Conservation (phyloP, 805 yeast species). For the Blastobotrys peoriensis region DNA sequence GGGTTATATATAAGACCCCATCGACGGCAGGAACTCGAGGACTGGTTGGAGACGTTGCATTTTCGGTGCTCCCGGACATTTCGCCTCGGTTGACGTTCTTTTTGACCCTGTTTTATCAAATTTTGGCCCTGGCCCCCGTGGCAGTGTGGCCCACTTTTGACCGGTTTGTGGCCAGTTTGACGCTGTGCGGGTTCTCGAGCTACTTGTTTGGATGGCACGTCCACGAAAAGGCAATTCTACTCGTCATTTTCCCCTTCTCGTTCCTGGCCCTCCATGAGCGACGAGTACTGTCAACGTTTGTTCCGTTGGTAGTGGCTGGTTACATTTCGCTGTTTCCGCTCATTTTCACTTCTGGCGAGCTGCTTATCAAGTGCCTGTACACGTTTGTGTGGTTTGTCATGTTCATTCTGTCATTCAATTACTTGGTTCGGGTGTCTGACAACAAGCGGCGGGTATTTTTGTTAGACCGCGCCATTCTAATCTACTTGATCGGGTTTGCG, state of each 20-base stretch:
- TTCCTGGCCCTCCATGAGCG: conserved; percentile 68
- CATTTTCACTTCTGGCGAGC: conserved; percentile 71
- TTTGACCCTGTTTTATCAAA: conserved; percentile 78
- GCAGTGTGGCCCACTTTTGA: conserved; percentile 58
- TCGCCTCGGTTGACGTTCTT: conserved; percentile 71
- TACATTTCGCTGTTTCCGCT: conserved; percentile 86
- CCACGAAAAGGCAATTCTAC: conserved; percentile 93
- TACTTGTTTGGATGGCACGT: conserved; percentile 98
- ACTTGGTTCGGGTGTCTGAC: conserved; percentile 30
- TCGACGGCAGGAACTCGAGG: conserved; percentile 65
- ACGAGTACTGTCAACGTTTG: conserved; percentile 64
- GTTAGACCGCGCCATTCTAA: conserved; percentile 61
- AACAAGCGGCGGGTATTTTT: conserved; percentile 40
- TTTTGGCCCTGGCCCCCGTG: conserved; percentile 67
- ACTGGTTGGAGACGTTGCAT: conserved; percentile 83
- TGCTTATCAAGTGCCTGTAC: conserved; percentile 67
- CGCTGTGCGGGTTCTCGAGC: conserved; percentile 86
- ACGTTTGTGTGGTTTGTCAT: conserved; percentile 83
- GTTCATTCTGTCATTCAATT: conserved; percentile 64
- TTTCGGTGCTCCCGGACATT: conserved; percentile 73
- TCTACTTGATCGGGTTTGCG: conserved; percentile 61
- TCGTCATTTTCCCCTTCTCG: conserved; percentile 82
- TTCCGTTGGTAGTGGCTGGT: conserved; percentile 70
- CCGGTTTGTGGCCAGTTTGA: conserved; percentile 75
- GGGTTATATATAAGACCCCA: conserved; percentile 23